These are phyloP conservation scores for Mycena albidolilacea DNA, from an alignment of 768 basidiomycete species.

Conservation along the genomic window DNA sequence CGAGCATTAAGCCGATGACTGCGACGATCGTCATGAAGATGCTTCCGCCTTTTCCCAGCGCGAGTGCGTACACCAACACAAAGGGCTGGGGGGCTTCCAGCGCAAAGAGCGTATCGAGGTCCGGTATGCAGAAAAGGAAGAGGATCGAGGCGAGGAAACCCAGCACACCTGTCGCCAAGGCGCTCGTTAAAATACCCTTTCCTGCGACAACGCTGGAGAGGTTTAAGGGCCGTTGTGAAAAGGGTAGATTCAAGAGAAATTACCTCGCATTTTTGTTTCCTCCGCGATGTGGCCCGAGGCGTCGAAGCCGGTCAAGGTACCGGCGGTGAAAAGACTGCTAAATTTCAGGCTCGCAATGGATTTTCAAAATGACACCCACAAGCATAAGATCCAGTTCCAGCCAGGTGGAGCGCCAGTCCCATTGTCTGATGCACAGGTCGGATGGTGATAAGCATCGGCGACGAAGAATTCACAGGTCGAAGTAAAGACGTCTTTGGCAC, in stretches of 20 bases:
- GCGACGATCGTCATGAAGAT: constrained; percentile 92
- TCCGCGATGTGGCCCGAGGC: constrained; percentile 91
- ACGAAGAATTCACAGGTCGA: constrained; percentile 71
- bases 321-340: constrained; percentile 84
- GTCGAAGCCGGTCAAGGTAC: constrained; percentile 93
- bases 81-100: constrained; percentile 92
- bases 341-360: neutral
- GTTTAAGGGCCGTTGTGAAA: neutral
- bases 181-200: constrained; percentile 85
- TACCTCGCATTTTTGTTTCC: constrained; percentile 87
- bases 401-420: constrained; percentile 89
- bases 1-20: constrained; percentile 87
- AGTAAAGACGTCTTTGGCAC: constrained; percentile 87
- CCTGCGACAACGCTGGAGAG: constrained; percentile 77
- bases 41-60: constrained; percentile 83
- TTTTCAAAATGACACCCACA: constrained; percentile 59
- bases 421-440: constrained; percentile 69
- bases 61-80: constrained; percentile 88
- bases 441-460: neutral
- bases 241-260: neutral
- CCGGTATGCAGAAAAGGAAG: constrained; percentile 89
- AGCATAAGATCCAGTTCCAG: constrained; percentile 95
- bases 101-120: constrained; percentile 80
- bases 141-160: constrained; percentile 86
- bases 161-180: constrained; percentile 82